phyloP scores from a whole-genome alignment of 2,329 filamentous ascomycete species.

The Fusarium sp. region DNA sequence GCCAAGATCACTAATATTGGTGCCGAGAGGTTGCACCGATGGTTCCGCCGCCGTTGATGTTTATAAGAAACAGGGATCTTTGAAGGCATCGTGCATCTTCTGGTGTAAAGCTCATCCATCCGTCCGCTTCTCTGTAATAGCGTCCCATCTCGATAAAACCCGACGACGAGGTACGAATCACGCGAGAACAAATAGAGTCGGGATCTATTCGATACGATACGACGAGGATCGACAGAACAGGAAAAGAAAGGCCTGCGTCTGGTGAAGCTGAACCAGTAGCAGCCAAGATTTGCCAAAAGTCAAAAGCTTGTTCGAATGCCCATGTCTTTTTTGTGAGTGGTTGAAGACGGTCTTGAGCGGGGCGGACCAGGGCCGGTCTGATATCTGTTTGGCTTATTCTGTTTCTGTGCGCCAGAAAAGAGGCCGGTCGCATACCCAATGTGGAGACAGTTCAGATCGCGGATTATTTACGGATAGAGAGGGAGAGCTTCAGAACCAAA shows the following conservation, averaged over 20 bases:
- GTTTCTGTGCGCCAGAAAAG: conserved; percentile 15
- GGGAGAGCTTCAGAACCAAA: background rate
- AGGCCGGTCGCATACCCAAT: conserved; percentile 7
- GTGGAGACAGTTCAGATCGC: conserved; percentile 10
- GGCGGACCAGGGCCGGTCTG: conserved; percentile 13
- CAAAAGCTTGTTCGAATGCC: conserved; percentile 29
- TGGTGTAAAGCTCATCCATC: background rate
- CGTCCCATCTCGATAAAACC: conserved; percentile 9
- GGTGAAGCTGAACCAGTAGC: background rate
- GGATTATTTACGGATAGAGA: conserved; percentile 2
- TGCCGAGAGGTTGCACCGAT: conserved; percentile 37
- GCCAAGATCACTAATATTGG: conserved; percentile 8
- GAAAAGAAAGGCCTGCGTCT: background rate
- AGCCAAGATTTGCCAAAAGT: conserved; percentile 21
- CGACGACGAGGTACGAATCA: conserved; percentile 2
- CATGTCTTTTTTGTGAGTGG: conserved; percentile 15
- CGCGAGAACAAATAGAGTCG: background rate
- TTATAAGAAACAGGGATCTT: conserved; percentile 20
- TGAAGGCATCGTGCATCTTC: conserved; percentile 13
- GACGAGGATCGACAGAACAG: conserved; percentile 23
- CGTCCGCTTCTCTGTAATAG: background rate
- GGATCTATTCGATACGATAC: background rate
- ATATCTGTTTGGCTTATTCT: conserved; percentile 12
- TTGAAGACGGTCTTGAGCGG: background rate
- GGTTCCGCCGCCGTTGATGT: conserved; percentile 23